Base-by-base conservation (phyloP, 2,329 filamentous ascomycete genomes). In the Aaosphaeria arxii region DNA sequence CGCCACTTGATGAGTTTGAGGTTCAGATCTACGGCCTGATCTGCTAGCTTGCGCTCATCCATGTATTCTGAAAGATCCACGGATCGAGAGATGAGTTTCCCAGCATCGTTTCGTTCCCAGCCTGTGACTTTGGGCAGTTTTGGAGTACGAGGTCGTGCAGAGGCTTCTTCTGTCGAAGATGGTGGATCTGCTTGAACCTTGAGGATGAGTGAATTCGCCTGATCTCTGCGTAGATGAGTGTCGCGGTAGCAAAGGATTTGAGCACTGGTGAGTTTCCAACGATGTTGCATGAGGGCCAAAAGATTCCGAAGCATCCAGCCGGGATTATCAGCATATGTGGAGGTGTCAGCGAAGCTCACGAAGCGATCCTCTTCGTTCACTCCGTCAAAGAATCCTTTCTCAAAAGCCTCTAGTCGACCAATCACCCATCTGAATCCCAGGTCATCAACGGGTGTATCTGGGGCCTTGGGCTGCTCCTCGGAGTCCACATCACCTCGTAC, bases 1-100 rank as follows among this genome's bases (percentile, higher is more conserved):
- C 94, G 86, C 94, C 94, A 99, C 74, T 96, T 99, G 86, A 99
- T 99, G 49, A 99, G 80, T 72, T 97, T 97, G 51, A 97, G 78
- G 63, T 99, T 99, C 49, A 99, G 79, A 63, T 99, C 94, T 7
- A 97, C 92, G 1, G 91, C 91, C 67, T 95, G 91, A 65, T 97
- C 91, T 24, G 94, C 94, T 13, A 97, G 77, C 58, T 86, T 85
- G 32, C 81, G 77, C 5, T 94, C 92, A 64, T 99, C 91, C 87
- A 99, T 92, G 60, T 96, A 95, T 60, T 94, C 90, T 17, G 88
- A 87, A 6, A 99, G 78, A 61, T 95, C 90, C 11, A 90, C 89
- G 13, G 87, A 81, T 56, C 88, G 85, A 11, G 88, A 85, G 13
- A 83, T 82, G 13, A 97, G 76, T 65, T 95, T 96, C 29, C 88